Evolutionary conservation across 1,284 basidiomycete species (phyloP).

Genomic region (Naganishia sp.): DNA sequence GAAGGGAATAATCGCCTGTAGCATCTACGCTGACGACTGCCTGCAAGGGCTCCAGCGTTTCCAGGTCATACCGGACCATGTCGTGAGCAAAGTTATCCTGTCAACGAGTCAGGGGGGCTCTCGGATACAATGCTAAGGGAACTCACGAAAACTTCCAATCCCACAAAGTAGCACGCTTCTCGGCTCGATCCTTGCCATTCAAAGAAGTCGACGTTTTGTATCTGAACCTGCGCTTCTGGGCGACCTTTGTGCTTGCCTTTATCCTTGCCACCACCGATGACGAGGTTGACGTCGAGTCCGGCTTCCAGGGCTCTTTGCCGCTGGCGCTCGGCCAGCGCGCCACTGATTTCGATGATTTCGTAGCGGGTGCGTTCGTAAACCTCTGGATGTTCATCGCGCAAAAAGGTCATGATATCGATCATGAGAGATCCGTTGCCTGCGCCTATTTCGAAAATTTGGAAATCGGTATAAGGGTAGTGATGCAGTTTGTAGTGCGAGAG

Average conservation of each 20-base stretch:
- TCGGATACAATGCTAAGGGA: not conserved
- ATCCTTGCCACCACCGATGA: not conserved
- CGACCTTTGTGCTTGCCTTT: not conserved
- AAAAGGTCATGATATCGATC: slow-evolving; percentile 77
- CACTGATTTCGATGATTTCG: slow-evolving; percentile 90
- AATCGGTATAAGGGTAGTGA: slow-evolving; percentile 92
- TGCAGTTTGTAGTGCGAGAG: slow-evolving; percentile 88
- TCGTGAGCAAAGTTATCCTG: slow-evolving; percentile 98
- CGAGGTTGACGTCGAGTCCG: slow-evolving; percentile 59
- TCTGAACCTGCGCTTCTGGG: slow-evolving; percentile 57
- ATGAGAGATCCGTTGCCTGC: slow-evolving; percentile 97
- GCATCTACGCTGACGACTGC: slow-evolving; percentile 78
- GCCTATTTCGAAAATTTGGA: slow-evolving; percentile 94
- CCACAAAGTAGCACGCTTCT: slow-evolving; percentile 88
- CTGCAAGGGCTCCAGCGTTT: slow-evolving; percentile 77
- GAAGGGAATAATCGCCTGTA: slow-evolving; percentile 78
- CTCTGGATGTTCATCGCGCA: slow-evolving; percentile 77
- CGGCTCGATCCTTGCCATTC: slow-evolving; percentile 73
- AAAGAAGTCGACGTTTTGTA: slow-evolving; percentile 82
- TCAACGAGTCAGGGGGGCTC: not conserved
- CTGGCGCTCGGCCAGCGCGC: slow-evolving; percentile 74
- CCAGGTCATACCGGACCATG: slow-evolving; percentile 82
- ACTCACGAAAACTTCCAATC: slow-evolving; percentile 85
- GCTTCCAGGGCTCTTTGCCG: slow-evolving; percentile 59
- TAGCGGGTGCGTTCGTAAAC: slow-evolving; percentile 83